phyloP scores from a whole-genome alignment of 805 yeast genomes.

The Ogataea naganishii region DNA sequence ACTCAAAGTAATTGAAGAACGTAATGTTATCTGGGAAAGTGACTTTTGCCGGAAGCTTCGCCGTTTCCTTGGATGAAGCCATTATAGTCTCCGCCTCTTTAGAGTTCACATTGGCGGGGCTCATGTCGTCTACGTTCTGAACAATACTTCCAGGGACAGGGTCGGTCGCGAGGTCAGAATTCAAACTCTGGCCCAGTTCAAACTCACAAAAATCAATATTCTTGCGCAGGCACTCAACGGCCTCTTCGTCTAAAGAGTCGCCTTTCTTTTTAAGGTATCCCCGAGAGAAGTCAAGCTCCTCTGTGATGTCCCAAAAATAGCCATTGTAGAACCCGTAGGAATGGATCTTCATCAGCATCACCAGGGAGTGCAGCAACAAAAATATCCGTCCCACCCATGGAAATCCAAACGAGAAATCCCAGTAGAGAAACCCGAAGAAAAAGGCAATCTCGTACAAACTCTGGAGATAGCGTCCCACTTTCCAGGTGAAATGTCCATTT shows the following conservation, averaged over 20 bases:
- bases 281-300: constrained; percentile 45
- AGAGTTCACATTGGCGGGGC: too few species aligned
- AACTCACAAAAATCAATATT: constrained; percentile 61
- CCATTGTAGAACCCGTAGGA: constrained; percentile 91
- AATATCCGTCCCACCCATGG: constrained; percentile 93
- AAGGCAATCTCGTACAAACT: constrained; percentile 44
- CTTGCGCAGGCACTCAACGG: constrained; percentile 28
- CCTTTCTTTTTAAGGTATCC: constrained; percentile 31
- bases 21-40: constrained; percentile 71
- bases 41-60: too few species aligned
- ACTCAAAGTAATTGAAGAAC: constrained; percentile 58
- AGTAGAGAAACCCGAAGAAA: constrained; percentile 42
- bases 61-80: too few species aligned
- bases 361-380: constrained; percentile 74
- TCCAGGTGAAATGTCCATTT: constrained; percentile 47
- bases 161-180: too few species aligned
- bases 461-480: constrained; percentile 56
- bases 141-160: too few species aligned
- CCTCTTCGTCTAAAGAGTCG: constrained; percentile 19
- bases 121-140: too few species aligned
- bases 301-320: constrained; percentile 59
- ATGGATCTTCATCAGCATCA: constrained; percentile 90
- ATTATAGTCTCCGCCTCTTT: too few species aligned
- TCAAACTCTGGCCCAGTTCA: constrained; percentile 64
- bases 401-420: constrained; percentile 47